phyloP scores from a whole-genome alignment of 225 moss, liverwort and hornwort species.

The Lunularia cruciata region DNA sequence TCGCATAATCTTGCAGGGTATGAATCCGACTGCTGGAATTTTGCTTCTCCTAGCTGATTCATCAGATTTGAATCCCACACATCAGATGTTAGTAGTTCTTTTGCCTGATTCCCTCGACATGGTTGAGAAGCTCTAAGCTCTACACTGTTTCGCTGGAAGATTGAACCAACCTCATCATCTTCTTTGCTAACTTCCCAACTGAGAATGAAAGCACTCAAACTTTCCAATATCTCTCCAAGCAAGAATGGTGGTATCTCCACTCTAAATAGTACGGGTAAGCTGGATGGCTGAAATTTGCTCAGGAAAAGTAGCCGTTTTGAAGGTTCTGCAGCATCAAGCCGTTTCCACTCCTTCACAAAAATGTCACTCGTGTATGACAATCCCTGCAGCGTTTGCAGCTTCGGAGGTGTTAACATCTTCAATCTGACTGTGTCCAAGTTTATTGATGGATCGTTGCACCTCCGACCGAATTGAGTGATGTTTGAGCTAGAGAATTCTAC shows the following conservation, averaged over 20 bases:
- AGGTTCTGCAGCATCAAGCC: constrained; percentile 30
- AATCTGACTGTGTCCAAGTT: no score
- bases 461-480: no score
- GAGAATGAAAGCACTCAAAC: constrained; percentile 39
- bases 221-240: constrained; percentile 49
- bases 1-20: neutral
- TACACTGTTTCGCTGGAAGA: neutral
- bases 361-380: constrained; percentile 33
- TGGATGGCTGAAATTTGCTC: constrained; percentile 37
- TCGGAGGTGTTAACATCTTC: neutral
- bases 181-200: neutral
- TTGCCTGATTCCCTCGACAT: no score
- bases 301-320: constrained; percentile 43
- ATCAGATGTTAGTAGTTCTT: neutral
- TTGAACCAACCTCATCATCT: no score
- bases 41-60: neutral
- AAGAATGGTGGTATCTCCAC: constrained; percentile 68
- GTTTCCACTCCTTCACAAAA: constrained; percentile 64
- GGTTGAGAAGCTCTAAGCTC: no score
- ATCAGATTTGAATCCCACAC: neutral
- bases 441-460: no score
- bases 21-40: neutral
- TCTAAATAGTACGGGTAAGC: constrained; percentile 52
- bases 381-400: neutral
- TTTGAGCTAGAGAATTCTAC: neutral